Conservation (phyloP, 2,329 filamentous ascomycete genomes). For the Alternaria hordeiaustralica region DNA sequence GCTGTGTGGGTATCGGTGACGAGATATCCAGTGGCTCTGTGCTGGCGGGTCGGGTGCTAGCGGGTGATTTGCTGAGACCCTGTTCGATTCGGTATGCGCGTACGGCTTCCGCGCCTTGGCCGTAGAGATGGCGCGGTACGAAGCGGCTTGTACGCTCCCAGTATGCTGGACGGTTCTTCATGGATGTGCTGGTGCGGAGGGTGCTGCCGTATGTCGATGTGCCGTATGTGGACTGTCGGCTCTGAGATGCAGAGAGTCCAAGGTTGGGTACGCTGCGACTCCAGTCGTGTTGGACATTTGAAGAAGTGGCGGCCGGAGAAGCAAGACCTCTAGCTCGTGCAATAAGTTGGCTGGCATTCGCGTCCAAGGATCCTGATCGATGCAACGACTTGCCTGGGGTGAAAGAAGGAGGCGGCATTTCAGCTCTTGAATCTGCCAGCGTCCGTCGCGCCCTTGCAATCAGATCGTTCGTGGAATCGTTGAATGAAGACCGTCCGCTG, state of each 20-base stretch:
- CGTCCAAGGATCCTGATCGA: conserved; percentile 11
- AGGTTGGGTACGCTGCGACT: conserved; percentile 38
- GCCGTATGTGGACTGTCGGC: conserved; percentile 17
- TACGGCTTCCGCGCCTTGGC: conserved; percentile 41
- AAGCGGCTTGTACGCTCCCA: conserved; percentile 43
- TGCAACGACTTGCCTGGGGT: conserved; percentile 13
- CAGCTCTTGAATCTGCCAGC: conserved; percentile 4
- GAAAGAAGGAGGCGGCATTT: conserved; percentile 3
- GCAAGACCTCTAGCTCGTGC: conserved; percentile 23
- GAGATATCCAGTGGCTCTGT: conserved; percentile 30
- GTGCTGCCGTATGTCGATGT: conserved; percentile 25
- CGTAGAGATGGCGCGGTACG: conserved; percentile 45
- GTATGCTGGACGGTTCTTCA: conserved; percentile 36
- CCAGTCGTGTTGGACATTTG: conserved; percentile 28
- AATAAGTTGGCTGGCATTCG: conserved; percentile 22
- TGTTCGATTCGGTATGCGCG: conserved; percentile 32
- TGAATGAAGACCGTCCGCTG: conserved; percentile 19
- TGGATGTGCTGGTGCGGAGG: conserved; percentile 12
- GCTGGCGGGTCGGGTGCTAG: conserved; percentile 19
- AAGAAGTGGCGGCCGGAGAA: conserved; percentile 5
- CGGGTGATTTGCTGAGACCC: conserved; percentile 22
- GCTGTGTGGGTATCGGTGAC: conserved; percentile 31
- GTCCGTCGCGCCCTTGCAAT: conserved; percentile 21
- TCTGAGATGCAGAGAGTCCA: conserved; percentile 17
- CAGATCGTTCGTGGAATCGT: conserved; percentile 5